Evolutionary conservation across 2,329 filamentous ascomycete genomes (phyloP).

Genomic region (Sporothrix pseudoabietina): DNA sequence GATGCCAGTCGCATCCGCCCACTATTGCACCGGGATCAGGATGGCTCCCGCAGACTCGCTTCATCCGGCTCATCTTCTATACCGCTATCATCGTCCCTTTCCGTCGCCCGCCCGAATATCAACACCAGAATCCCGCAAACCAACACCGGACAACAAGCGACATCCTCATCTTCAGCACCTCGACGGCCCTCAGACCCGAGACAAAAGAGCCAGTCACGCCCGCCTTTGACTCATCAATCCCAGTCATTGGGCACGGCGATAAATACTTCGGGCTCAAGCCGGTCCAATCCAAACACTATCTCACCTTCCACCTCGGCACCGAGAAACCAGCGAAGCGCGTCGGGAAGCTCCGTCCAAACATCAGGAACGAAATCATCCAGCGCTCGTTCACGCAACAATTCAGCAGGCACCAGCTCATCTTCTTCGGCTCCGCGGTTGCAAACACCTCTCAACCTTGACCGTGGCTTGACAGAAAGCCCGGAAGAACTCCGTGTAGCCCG

Average conservation of each 20-base stretch:
- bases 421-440: constrained; percentile 48
- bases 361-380: constrained; percentile 52
- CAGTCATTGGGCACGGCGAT: constrained; percentile 48
- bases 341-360: constrained; percentile 36
- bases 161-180: constrained; percentile 21
- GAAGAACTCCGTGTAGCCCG: constrained; percentile 49
- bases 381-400: constrained; percentile 44
- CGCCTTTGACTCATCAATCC: constrained; percentile 48
- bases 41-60: not conserved
- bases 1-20: not conserved
- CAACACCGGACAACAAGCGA: not conserved
- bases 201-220: constrained; percentile 37
- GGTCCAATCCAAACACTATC: constrained; percentile 36
- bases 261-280: constrained; percentile 34
- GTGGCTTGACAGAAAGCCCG: constrained; percentile 49
- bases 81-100: not conserved
- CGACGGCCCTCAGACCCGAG: constrained; percentile 22
- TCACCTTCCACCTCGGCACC: constrained; percentile 34
- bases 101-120: not conserved
- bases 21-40: not conserved
- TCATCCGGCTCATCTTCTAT: not conserved
- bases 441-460: constrained; percentile 47
- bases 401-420: constrained; percentile 47
- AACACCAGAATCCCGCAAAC: constrained; percentile 45
- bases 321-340: not conserved